Percentiles rank a stretch among this genome's conserved stretches.
Conservation (phyloP, 1,139 yeast genomes). For the Geotrichum carabidarum region DNA sequence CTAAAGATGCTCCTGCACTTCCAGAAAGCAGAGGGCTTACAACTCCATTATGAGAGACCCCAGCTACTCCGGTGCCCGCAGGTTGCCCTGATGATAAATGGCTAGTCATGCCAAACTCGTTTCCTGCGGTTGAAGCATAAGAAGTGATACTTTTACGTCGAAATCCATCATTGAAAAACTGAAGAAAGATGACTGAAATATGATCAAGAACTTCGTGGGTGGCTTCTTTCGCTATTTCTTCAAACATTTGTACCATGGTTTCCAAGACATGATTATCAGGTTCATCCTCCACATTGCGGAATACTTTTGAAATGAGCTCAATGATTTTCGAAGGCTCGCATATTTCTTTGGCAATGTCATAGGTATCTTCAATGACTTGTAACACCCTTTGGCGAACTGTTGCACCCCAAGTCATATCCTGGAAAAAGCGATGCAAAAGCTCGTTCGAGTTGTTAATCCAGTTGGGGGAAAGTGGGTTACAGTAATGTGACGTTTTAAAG, state of each 20-base stretch:
- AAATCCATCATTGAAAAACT: conserved; percentile 3
- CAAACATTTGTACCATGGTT: conserved; percentile 11
- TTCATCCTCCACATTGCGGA: conserved; percentile 23
- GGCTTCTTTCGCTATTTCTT: conserved; percentile 9
- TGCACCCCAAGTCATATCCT: conserved; percentile 33
- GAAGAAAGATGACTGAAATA: conserved; percentile 5
- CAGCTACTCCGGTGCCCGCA: background rate
- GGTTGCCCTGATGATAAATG: conserved; percentile 6
- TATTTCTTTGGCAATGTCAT: conserved; percentile 27
- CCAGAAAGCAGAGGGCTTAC: conserved; percentile 5
- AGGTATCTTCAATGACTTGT: conserved; percentile 44
- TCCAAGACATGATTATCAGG: conserved; percentile 27
- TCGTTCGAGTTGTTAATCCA: conserved; percentile 50
- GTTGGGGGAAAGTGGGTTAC: conserved; percentile 49
- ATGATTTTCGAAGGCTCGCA: conserved; percentile 23
- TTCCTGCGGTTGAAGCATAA: conserved; percentile 4
- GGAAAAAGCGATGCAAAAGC: conserved; percentile 48
- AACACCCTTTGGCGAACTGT: conserved; percentile 44
- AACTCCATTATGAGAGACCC: conserved; percentile 3
- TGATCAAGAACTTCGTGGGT: conserved; percentile 5
- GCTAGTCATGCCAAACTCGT: conserved; percentile 10
- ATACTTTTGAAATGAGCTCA: conserved; percentile 23
- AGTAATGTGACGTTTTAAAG: conserved; percentile 48
- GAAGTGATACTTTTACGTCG: conserved; percentile 11
- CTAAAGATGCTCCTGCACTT: background rate